phyloP scores from a whole-genome alignment of 2,329 filamentous ascomycete genomes.

The Sporothrix dimorphospora region DNA sequence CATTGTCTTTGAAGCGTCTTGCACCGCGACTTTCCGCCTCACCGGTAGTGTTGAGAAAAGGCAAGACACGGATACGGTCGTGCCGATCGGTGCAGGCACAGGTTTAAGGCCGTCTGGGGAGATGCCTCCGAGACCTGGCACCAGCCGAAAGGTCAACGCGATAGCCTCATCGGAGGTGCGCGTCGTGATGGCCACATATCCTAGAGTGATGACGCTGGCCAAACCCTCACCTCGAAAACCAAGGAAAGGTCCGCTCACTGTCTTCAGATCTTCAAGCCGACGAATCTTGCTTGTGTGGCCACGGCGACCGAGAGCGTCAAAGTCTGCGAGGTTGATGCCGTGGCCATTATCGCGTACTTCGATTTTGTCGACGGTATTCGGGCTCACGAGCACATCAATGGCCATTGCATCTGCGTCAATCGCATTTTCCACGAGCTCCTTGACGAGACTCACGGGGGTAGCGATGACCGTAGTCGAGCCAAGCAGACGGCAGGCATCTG shows the following conservation, averaged over 20 bases:
- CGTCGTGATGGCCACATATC: slow-evolving; percentile 64
- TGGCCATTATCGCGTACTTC: slow-evolving; percentile 75
- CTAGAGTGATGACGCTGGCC: slow-evolving; percentile 65
- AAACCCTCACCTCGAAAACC: slow-evolving; percentile 78
- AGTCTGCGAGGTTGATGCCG: slow-evolving; percentile 67
- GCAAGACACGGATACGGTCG: slow-evolving; percentile 63
- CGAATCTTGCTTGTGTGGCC: slow-evolving; percentile 75
- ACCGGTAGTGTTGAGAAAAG: slow-evolving; percentile 67
- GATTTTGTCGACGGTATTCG: slow-evolving; percentile 69
- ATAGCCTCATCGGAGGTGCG: slow-evolving; percentile 63
- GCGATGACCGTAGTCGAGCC: slow-evolving; percentile 64
- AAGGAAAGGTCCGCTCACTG: slow-evolving; percentile 61
- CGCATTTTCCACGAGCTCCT: slow-evolving; percentile 78
- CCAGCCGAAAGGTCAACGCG: slow-evolving; percentile 55
- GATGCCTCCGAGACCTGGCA: slow-evolving; percentile 47
- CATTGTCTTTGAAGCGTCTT: slow-evolving; percentile 60
- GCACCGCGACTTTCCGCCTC: slow-evolving; percentile 60
- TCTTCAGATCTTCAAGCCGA: slow-evolving; percentile 63
- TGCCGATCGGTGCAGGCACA: slow-evolving; percentile 65
- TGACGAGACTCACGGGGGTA: slow-evolving; percentile 65
- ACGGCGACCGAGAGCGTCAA: slow-evolving; percentile 62
- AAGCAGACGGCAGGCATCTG: slow-evolving; percentile 57
- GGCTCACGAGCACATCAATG: slow-evolving; percentile 65
- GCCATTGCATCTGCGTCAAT: slow-evolving; percentile 71
- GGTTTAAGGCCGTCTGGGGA: slow-evolving; percentile 39